Evolutionary conservation across 768 basidiomycete genomes (phyloP), one percentile per base, ranked within the genome.

Genomic region (Tricholoma bakamatsutake): DNA sequence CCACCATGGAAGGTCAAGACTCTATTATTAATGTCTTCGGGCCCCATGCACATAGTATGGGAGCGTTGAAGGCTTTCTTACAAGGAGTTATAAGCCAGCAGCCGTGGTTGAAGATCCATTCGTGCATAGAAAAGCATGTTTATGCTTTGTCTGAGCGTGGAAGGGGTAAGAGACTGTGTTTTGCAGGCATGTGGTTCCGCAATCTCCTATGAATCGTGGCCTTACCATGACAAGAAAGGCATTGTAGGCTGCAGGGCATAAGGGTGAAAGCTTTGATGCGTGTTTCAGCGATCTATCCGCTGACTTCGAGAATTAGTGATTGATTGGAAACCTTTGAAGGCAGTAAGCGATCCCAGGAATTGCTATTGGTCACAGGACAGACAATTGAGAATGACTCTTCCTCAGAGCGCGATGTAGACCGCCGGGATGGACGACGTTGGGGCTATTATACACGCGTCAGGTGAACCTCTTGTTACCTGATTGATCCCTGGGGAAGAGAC

Each of bases 11-110:
- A 66, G 91, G 91, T 18, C 83, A 87, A 64, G 88, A 91, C 57
- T 81, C 84, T 13, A 62, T 89, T 28, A 72, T 73, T 4, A 88
- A 88, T 2, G 87, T 91, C 28, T 74, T 92, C 10, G 92, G 92
- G 0, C 92, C 92, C 5, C 72, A 92, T 50, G 72, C 82, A 1
- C 73, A 70, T 42, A 80, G 80, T 33, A 59, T 91, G 47, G 71
- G 66, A 9, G 87, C 80, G n/a, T 67, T 93, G 54, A 85, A 82
- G 63, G 59, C 68, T 0, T 92, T 93, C 69, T 79, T 81, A 67
- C 76, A 85, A 65, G 77, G 81, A 1, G 78, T 94, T 21, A 62
- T 86, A 13, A 78, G 75, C 58, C 63, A 72, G 24, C 72, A 79
- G 57, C 84, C 89, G 3, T 91, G 90, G 90, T 61, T 76, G 3